phyloP scores from a whole-genome alignment of 345 rosid species.

The Eucalyptus guilfoylei region DNA sequence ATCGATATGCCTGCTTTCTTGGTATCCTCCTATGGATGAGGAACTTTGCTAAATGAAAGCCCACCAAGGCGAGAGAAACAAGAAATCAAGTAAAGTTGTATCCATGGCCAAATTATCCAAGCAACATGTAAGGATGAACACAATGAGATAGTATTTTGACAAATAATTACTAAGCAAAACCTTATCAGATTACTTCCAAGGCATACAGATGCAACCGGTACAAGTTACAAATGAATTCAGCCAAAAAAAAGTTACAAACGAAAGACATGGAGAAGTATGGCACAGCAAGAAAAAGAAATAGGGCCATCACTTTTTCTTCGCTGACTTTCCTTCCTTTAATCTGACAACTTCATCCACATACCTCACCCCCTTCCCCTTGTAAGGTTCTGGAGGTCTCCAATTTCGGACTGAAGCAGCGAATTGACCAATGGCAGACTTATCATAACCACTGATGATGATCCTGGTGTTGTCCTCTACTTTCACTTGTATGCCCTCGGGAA shows the following conservation, averaged over 20 bases:
- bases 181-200: neutral
- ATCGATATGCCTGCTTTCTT: neutral
- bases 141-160: neutral
- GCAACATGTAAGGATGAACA: neutral
- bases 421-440: slow-evolving; percentile 64
- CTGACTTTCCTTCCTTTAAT: slow-evolving; percentile 95
- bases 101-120: neutral
- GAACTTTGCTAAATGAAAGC: neutral
- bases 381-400: slow-evolving; percentile 98
- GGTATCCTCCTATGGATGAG: neutral
- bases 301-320: slow-evolving; percentile 64
- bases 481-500: slow-evolving; percentile 59
- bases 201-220: neutral
- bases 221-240: neutral
- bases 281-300: neutral
- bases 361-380: slow-evolving; percentile 94
- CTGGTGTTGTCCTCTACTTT: slow-evolving; percentile 88
- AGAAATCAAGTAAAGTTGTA: neutral
- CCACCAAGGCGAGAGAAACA: neutral
- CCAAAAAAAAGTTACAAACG: neutral
- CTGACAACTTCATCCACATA: slow-evolving; percentile 69
- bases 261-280: neutral
- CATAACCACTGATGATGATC: slow-evolving; percentile 61
- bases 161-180: neutral
- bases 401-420: slow-evolving; percentile 85